Percentiles rank a stretch among this genome's conserved stretches.
Conservation (phyloP, 176 grass and related monocot species). For the Aegilops sharonensis region DNA sequence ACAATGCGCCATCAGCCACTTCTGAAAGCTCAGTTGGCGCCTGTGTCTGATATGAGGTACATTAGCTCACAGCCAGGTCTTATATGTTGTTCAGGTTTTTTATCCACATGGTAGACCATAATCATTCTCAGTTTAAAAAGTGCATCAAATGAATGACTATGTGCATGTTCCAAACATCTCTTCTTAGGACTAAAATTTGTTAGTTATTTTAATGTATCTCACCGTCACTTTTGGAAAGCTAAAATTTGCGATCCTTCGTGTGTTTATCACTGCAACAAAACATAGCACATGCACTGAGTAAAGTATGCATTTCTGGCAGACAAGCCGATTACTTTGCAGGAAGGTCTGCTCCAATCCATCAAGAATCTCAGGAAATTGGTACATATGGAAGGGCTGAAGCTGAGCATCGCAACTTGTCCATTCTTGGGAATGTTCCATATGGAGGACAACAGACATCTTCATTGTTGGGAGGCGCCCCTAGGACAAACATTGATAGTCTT, state of each 20-base stretch:
- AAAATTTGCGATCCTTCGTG: slow-evolving; percentile 36
- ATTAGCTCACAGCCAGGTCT: slow-evolving; percentile 11
- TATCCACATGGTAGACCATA: slow-evolving; percentile 7
- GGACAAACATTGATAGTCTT: slow-evolving; percentile 76
- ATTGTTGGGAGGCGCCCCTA: slow-evolving; percentile 74
- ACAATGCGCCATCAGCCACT: slow-evolving; percentile 75
- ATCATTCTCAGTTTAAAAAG: neutral
- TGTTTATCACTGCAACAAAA: slow-evolving; percentile 43
- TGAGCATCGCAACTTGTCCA: slow-evolving; percentile 64
- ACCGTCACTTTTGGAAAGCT: slow-evolving; percentile 22
- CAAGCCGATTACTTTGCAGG: slow-evolving; percentile 94
- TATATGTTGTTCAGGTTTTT: slow-evolving; percentile 2
- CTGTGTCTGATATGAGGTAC: slow-evolving; percentile 87
- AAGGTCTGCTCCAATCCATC: slow-evolving; percentile 69
- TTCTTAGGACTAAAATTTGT: neutral
- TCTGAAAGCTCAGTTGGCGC: slow-evolving; percentile 75
- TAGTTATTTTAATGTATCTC: slow-evolving; percentile 21
- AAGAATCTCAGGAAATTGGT: slow-evolving; percentile 65
- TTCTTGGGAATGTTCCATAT: slow-evolving; percentile 72
- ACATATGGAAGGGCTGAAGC: slow-evolving; percentile 73
- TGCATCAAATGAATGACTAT: slow-evolving; percentile 16
- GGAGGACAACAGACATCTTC: slow-evolving; percentile 71
- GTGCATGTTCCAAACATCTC: slow-evolving; percentile 28
- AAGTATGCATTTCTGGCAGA: slow-evolving; percentile 99
- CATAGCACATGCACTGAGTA: slow-evolving; percentile 64